These are phyloP conservation scores for Pelargonium nanum DNA, from an alignment of 345 rosid species.

Conservation along the genomic window DNA sequence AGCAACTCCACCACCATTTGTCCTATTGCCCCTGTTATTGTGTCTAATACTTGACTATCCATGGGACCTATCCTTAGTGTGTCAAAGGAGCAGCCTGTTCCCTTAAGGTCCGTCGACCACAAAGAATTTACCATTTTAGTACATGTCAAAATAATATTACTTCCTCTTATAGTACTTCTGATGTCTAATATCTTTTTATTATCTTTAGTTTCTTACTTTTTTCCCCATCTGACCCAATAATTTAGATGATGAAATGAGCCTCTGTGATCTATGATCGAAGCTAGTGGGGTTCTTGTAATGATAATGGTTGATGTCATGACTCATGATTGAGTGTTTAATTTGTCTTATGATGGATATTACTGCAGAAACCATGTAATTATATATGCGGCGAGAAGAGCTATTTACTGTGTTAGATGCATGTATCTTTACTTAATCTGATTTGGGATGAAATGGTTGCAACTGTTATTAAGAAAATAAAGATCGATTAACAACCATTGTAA, in stretches of 20 bases:
- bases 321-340: not conserved
- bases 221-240: not conserved
- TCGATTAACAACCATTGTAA: constrained; percentile 15
- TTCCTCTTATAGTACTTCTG: not conserved
- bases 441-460: not conserved
- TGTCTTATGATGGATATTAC: not conserved
- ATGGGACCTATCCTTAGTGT: not conserved
- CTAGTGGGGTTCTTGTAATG: not conserved
- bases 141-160: constrained; percentile 7
- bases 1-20: constrained; percentile 56
- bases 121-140: constrained; percentile 8
- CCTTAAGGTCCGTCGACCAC: not conserved
- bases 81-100: not conserved
- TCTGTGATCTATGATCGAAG: not conserved
- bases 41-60: constrained; percentile 23
- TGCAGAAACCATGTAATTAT: not conserved
- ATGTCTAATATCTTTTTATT: not conserved
- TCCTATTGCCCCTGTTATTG: constrained; percentile 32
- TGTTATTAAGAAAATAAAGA: not conserved
- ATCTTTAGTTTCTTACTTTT: not conserved
- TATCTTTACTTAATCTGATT: too few relatives aligned
- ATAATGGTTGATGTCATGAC: not conserved
- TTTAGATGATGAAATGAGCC: not conserved
- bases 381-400: too few relatives aligned
- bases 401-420: too few relatives aligned